Evolutionary conservation across 2,329 filamentous ascomycete species (phyloP).

Genomic region (Coleophoma crateriformis): DNA sequence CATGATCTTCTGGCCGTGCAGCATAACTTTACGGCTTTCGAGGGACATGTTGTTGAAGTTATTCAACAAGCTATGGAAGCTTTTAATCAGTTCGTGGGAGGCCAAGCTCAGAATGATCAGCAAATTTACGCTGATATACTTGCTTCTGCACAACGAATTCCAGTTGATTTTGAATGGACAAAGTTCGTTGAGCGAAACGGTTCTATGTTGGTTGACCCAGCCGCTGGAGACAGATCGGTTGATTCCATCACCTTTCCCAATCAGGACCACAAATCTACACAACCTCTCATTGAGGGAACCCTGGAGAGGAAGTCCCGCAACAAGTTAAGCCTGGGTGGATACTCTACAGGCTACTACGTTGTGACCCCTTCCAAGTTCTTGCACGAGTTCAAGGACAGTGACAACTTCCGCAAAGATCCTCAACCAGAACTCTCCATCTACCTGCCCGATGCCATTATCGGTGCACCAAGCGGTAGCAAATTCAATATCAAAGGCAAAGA

Average conservation of each 20-base stretch:
- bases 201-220: conserved; percentile 71
- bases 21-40: conserved; percentile 81
- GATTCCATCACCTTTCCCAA: conserved; percentile 80
- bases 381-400: conserved; percentile 94
- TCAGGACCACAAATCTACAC: conserved; percentile 74
- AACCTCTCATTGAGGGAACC: conserved; percentile 78
- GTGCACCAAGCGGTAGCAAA: conserved; percentile 67
- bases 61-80: conserved; percentile 78
- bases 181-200: conserved; percentile 71
- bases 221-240: conserved; percentile 66
- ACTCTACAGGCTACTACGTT: conserved; percentile 80
- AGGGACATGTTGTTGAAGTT: conserved; percentile 76
- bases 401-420: conserved; percentile 65
- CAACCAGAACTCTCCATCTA: conserved; percentile 85
- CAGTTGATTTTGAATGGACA: conserved; percentile 86
- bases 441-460: conserved; percentile 82
- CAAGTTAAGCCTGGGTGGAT: conserved; percentile 69
- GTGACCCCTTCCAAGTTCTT: conserved; percentile 83
- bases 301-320: conserved; percentile 89
- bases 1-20: conserved; percentile 92
- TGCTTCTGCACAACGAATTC: conserved; percentile 68
- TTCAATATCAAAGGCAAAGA: conserved; percentile 97
- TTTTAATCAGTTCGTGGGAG: conserved; percentile 75
- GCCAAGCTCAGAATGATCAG: conserved; percentile 76
- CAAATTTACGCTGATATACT: conserved; percentile 82